These are phyloP conservation scores for Sambucus nigra DNA, from an alignment of 129 eudicot genomes.

Conservation along the genomic window DNA sequence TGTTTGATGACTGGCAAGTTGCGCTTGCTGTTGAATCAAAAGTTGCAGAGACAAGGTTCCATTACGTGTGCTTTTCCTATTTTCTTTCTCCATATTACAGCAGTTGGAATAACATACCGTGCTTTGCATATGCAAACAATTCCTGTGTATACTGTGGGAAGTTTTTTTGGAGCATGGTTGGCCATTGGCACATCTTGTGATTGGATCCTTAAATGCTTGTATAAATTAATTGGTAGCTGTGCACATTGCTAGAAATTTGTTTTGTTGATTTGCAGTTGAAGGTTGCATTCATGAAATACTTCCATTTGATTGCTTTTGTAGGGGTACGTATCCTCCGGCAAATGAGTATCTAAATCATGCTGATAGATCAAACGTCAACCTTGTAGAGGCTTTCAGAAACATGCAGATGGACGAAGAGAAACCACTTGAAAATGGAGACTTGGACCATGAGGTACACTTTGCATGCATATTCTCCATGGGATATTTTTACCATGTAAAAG, in stretches of 20 bases:
- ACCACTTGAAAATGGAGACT: conserved; percentile 71
- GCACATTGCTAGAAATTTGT: not conserved
- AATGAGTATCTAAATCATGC: conserved; percentile 61
- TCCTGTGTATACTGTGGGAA: too few relatives aligned
- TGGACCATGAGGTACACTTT: conserved; percentile 56
- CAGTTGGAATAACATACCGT: conserved; percentile 27
- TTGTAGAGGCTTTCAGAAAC: conserved; percentile 79
- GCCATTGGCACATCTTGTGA: not conserved
- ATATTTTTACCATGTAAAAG: too few relatives aligned
- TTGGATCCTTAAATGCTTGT: not conserved
- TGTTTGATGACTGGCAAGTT: conserved; percentile 98
- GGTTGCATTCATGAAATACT: not conserved
- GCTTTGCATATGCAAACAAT: too few relatives aligned
- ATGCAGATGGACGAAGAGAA: conserved; percentile 78
- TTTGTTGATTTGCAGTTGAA: not conserved
- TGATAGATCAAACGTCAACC: conserved; percentile 62
- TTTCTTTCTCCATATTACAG: not conserved
- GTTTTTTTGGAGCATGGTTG: not conserved
- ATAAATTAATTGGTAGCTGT: not conserved
- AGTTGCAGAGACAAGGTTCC: conserved; percentile 71
- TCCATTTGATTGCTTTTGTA: conserved; percentile 21
- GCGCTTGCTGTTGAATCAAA: conserved; percentile 76
- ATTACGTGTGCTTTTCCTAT: conserved; percentile 5
- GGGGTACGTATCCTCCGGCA: conserved; percentile 88
- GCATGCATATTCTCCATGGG: not conserved